phyloP scores from a whole-genome alignment of 2,329 filamentous ascomycete genomes.

The Alternaria dauci region DNA sequence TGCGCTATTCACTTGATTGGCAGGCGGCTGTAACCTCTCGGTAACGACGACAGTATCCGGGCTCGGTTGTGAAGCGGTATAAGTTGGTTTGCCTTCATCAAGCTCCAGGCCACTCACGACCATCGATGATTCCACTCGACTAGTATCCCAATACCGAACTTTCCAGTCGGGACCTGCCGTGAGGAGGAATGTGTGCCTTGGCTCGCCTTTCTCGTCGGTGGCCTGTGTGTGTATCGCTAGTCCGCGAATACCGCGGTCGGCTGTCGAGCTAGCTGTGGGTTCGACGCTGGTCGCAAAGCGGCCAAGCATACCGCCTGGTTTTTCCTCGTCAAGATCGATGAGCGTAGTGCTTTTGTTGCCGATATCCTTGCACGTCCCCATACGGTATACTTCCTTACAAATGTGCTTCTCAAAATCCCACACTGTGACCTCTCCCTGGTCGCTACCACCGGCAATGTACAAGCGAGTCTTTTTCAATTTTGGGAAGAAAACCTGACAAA shows the following conservation, averaged over 20 bases:
- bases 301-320: conserved; percentile 81
- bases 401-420: conserved; percentile 94
- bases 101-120: conserved; percentile 80
- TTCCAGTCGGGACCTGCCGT: conserved; percentile 90
- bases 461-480: conserved; percentile 76
- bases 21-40: conserved; percentile 45
- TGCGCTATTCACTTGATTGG: conserved; percentile 22
- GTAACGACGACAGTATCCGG: conserved; percentile 53
- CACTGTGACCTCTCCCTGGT: conserved; percentile 86
- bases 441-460: conserved; percentile 87
- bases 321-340: conserved; percentile 90
- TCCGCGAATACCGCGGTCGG: conserved; percentile 75
- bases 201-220: conserved; percentile 73
- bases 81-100: conserved; percentile 77
- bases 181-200: conserved; percentile 82
- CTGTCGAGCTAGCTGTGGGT: conserved; percentile 58
- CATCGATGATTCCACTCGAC: conserved; percentile 76
- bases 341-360: conserved; percentile 68
- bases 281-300: conserved; percentile 78
- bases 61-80: conserved; percentile 53
- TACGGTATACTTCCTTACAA: conserved; percentile 87
- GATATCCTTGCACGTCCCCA: conserved; percentile 54
- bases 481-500: conserved; percentile 69
- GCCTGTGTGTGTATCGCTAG: conserved; percentile 76
- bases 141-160: conserved; percentile 92